Base-by-base conservation (phyloP, 164 flowering plant genomes). In the Liquidambar formosana region DNA sequence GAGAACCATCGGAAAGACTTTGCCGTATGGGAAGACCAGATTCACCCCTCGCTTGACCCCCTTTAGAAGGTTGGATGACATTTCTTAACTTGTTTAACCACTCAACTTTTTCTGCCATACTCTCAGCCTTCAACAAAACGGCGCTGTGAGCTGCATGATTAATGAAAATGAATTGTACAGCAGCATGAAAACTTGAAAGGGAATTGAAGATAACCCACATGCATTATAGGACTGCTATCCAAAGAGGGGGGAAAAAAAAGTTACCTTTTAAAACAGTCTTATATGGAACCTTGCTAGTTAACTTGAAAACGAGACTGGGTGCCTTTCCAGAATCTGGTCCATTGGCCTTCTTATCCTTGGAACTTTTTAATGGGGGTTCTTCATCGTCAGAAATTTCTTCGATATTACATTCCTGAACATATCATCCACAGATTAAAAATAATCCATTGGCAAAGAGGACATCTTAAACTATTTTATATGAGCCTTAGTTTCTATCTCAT, bases 61-160 rank as follows among this genome's bases (percentile, higher is more conserved):
- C 93, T 76, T 75, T 86, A 49, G 87, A 76, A 73, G 94, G 82
- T 45, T 76, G 85, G 57, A 83, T 79, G 51, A 88, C 67, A 71
- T 70, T 85, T 78, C 87, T 83, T 57, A 96, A 79, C 80, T 87
- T 96, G 73, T 82, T 86, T 46, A 96, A 56, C 99, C 99, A 96
- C 70, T 92, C 98, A 72, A 75, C 69, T 79, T 96, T 96, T 57
- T 96, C 98, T 19, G 85, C 84, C 71, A 75, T 58, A 67, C 81
- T 91, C 82, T 96, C 99, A 28, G 99, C 99, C 83, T 96, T 96
- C 71, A 96, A 80, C 22, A 96, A 56, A 74, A 96, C 92, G 53
- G 88, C 92, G 69, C 91, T 90, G 52, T 96, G 94, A 53, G 98
- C 99, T 96, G 90, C 87, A 85, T 61, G 23, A 65, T 15, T 51